Evolutionary conservation across 345 rosid species (phyloP), one percentile per base, ranked within the genome.

Genomic region (Cardamine resedifolia): DNA sequence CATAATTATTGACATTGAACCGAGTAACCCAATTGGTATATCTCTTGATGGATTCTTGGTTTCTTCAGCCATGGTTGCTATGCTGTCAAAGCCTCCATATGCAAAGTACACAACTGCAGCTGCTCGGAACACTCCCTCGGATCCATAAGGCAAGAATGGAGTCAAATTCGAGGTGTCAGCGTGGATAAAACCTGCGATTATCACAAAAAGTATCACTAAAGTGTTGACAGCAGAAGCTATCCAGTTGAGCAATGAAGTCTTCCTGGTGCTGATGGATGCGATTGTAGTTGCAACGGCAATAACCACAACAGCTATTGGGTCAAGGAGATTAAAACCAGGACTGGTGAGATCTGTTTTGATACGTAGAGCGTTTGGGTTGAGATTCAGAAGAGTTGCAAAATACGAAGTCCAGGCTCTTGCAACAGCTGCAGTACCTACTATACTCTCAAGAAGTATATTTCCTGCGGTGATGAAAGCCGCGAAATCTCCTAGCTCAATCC

Each of bases 401-500:
- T 92, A 90, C 6, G 93, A 88, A 57, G 96, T 88, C 96, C 93
- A 92, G 0, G 97, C 81, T 24, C 96, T 83, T 3, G 96, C 82
- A 36, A 92, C 97, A 6, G 88, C 88, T 34, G 98, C 96, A 1
- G 96, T 91, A 0, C 84, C 82, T 5, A 92, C 84, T 3, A 86
- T 74, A 59, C 91, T 81, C 74, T 92, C 97, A 8, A 92, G 84
- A 5, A 92, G 84, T 71, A 90, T 90, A 80, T 90, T 92, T 3
- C 98, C 96, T 0, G 97, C 98, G 0, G 90, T 90, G 18, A 90
- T 82, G 79, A 80, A 90, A 1, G 94, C 96, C 21, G 83, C 44
- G 50, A 90, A 90, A 60, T 90, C 96, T 1, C 98, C 96, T 0
- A 92, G 86, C 84, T 92, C 96, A 9, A 92, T 90, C 47, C 98